Conservation (phyloP, 2,329 filamentous ascomycete genomes). For the Alternaria viburni region DNA sequence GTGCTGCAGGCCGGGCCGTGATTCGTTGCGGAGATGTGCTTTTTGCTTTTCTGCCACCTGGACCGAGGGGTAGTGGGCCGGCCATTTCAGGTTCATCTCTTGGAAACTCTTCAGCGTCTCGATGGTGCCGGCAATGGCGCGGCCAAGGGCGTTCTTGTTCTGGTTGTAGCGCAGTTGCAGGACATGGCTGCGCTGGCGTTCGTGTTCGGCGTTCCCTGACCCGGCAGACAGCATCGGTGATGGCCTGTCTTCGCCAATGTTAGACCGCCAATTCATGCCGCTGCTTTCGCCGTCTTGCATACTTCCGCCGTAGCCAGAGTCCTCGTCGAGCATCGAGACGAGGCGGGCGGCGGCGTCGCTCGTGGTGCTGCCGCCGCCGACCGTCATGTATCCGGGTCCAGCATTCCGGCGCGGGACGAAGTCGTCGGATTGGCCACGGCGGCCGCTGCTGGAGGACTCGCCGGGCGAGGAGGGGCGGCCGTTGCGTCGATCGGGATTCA, state of each 20-base stretch:
- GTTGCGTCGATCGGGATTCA: slow-evolving; percentile 38
- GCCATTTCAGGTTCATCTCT: slow-evolving; percentile 89
- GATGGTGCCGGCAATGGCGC: slow-evolving; percentile 85
- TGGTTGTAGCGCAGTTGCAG: slow-evolving; percentile 95
- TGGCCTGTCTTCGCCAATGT: slow-evolving; percentile 63
- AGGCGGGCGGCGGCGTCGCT: slow-evolving; percentile 76
- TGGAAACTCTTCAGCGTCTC: slow-evolving; percentile 84
- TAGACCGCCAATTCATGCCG: slow-evolving; percentile 60
- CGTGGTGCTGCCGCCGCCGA: slow-evolving; percentile 81
- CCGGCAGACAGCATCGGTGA: slow-evolving; percentile 60
- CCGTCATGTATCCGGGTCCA: slow-evolving; percentile 80
- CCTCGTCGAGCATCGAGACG: slow-evolving; percentile 80
- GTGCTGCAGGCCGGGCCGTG: slow-evolving; percentile 68
- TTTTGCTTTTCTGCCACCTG: slow-evolving; percentile 57
- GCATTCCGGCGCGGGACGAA: slow-evolving; percentile 31
- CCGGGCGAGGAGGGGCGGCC: slow-evolving; percentile 29
- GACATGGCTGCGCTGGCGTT: slow-evolving; percentile 76
- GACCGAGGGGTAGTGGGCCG: slow-evolving; percentile 90
- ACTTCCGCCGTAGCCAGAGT: slow-evolving; percentile 92
- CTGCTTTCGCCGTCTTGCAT: slow-evolving; percentile 67
- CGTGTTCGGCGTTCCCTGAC: slow-evolving; percentile 62
- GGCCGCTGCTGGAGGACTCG: slow-evolving; percentile 35
- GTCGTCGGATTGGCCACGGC: slow-evolving; percentile 32
- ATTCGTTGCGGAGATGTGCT: slow-evolving; percentile 53
- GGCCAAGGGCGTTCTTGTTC: slow-evolving; percentile 84